These are phyloP conservation scores for Limonium bicolor DNA, from an alignment of 148 eudicot species.

Conservation along the genomic window DNA sequence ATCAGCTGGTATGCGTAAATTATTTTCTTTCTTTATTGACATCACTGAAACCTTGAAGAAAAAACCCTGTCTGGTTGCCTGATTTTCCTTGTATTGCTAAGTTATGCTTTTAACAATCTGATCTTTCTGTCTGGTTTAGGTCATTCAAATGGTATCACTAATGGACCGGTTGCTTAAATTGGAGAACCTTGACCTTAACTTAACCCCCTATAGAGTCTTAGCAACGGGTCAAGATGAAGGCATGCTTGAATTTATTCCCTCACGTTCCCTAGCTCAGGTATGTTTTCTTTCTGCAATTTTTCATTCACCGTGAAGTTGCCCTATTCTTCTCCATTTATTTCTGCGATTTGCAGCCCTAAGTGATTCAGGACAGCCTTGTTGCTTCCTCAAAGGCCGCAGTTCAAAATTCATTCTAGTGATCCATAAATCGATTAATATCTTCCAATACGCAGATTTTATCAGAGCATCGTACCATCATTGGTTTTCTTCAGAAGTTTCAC, in stretches of 20 bases:
- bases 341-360: not conserved
- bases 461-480: conserved; percentile 79
- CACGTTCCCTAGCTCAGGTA: conserved; percentile 94
- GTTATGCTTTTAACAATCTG: not conserved
- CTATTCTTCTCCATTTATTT: not conserved
- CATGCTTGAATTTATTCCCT: conserved; percentile 95
- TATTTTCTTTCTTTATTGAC: not conserved
- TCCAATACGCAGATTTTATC: conserved; percentile 55
- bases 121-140: conserved; percentile 26
- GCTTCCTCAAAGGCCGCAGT: no score
- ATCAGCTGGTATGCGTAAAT: conserved; percentile 57
- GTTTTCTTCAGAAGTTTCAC: conserved; percentile 90
- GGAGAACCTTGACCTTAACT: conserved; percentile 94
- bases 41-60: not conserved
- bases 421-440: no score
- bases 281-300: no score
- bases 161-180: conserved; percentile 94
- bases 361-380: no score
- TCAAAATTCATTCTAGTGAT: no score
- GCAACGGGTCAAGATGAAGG: conserved; percentile 99
- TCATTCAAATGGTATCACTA: conserved; percentile 89
- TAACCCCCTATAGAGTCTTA: conserved; percentile 88
- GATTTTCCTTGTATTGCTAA: not conserved
- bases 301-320: not conserved
- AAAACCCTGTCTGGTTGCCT: not conserved